Evolutionary conservation across 148 eudicot genomes (phyloP).

Genomic region (Agrostemma githago): DNA sequence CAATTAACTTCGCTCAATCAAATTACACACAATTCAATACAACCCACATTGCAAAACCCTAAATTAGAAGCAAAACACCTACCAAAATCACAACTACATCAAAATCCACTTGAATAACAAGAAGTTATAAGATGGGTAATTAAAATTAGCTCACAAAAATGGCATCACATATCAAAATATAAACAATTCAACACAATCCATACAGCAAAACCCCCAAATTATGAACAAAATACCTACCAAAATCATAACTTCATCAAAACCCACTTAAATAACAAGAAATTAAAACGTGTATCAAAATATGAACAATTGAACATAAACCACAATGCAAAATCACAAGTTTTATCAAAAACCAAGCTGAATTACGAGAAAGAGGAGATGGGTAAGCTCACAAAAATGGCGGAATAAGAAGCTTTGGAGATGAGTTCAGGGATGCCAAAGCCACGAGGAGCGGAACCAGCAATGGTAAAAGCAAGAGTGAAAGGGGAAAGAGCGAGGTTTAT

Average conservation of each 20-base stretch:
- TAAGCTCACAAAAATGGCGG: constrained; percentile 61
- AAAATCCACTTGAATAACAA: constrained; percentile 8
- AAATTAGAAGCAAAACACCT: not conserved
- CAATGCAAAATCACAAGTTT: constrained; percentile 1
- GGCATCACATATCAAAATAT: no score
- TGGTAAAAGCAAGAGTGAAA: constrained; percentile 58
- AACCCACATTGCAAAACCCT: not conserved
- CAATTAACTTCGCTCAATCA: not conserved
- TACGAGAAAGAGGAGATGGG: not conserved
- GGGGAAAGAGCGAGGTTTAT: constrained; percentile 61
- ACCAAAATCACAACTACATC: not conserved
- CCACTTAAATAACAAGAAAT: no score
- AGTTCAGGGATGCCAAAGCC: constrained; percentile 82
- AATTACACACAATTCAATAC: not conserved
- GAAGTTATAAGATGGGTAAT: no score
- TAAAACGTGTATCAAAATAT: not conserved
- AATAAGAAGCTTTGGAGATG: constrained; percentile 67
- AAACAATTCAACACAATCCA: not conserved
- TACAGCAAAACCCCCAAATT: not conserved
- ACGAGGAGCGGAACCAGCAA: constrained; percentile 86
- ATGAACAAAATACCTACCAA: no score
- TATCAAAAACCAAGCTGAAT: constrained; percentile 4
- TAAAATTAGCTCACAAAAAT: no score
- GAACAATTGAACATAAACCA: not conserved
- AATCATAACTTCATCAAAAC: no score